Evolutionary conservation across 192 early-diverging fungal genomes (phyloP), one percentile per base, ranked within the genome.

Genomic region (Podila minutissima): DNA sequence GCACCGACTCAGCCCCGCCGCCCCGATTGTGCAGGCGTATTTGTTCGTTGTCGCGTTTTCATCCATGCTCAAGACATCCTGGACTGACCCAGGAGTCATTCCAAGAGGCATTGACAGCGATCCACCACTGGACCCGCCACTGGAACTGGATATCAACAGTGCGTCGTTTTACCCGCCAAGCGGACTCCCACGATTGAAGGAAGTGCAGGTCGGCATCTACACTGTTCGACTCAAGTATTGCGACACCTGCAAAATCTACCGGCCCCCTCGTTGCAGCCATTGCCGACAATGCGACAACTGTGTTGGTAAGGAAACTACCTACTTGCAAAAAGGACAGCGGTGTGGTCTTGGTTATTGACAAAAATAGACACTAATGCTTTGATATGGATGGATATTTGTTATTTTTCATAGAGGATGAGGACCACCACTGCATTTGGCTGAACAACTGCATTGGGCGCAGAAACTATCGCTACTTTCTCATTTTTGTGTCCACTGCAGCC

Each of bases 371-470:
- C 41, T 22, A 58, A 67, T 22, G 22, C 55, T 11, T 57, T 6
- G 35, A 28, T 29, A 63, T 13, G 19, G 5, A 32, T 9, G 29
- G 41, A 46, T 11, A 0, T 2, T 2, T 46, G 41, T 46, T 46
- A n/a, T 46, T 0, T 46, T 46, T 46, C 1, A 17, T 46, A 90
- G 93, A 94, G 74, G 90, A 91, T 67, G 90, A 91, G 65, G 94
- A 95, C 83, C 94, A 96, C 69, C 95, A 98, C 79, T 98, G 97
- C 76, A 93, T 95, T 29, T 98, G 96, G 96, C 92, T 95, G 10
- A 95, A 93, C 73, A 97, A 95, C 83, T 97, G 96, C 82, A 90
- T 98, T 57, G 97, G 97, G 5, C 88, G 89, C 37, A 83, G 93
- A 64, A 94, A 94, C 82, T 94, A 94, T 79, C 88, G 90, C 19